A percentile compares a stretch with the other conserved stretches of the same genome.
Conservation (phyloP, 2,329 filamentous ascomycete genomes). For the Penicillium digitatum region DNA sequence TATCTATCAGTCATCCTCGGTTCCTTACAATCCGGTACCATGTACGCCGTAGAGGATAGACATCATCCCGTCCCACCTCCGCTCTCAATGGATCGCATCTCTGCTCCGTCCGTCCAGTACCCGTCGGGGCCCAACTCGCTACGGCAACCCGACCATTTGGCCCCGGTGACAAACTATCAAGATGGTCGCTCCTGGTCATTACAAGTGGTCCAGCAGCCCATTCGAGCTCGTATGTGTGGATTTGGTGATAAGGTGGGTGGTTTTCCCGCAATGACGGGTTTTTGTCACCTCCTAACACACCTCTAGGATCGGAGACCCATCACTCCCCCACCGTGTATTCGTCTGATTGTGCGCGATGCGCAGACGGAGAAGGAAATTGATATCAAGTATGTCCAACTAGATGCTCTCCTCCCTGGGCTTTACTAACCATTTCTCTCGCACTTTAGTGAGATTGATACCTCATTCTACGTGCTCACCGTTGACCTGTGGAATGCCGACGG, state of each 20-base stretch:
- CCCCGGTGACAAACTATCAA: constrained; percentile 39
- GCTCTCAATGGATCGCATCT: constrained; percentile 42
- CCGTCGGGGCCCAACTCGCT: constrained; percentile 34
- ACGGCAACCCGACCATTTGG: constrained; percentile 35
- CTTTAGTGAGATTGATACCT: constrained; percentile 64
- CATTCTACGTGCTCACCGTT: constrained; percentile 65
- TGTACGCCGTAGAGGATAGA: constrained; percentile 40
- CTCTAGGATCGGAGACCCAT: constrained; percentile 85
- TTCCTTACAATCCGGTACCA: constrained; percentile 29
- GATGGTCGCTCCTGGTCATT: constrained; percentile 56
- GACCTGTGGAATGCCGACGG: constrained; percentile 64
- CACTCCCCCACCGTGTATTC: constrained; percentile 88
- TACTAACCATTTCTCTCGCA: not conserved
- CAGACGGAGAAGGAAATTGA: constrained; percentile 75
- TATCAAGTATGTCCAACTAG: constrained; percentile 61
- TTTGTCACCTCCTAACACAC: constrained; percentile 6
- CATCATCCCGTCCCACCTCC: constrained; percentile 36
- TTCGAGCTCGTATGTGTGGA: constrained; percentile 94
- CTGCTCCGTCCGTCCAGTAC: constrained; percentile 35
- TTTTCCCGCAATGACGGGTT: not conserved
- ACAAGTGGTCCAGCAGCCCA: constrained; percentile 82
- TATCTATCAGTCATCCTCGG: constrained; percentile 19
- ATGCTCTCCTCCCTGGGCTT: not conserved
- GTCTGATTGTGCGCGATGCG: constrained; percentile 72
- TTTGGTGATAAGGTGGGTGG: constrained; percentile 87